A percentile compares a stretch with the other conserved stretches of the same genome.
Evolutionary conservation across 2,329 filamentous ascomycete species (phyloP).

Genomic region (Arthrobotrys entomopaga): DNA sequence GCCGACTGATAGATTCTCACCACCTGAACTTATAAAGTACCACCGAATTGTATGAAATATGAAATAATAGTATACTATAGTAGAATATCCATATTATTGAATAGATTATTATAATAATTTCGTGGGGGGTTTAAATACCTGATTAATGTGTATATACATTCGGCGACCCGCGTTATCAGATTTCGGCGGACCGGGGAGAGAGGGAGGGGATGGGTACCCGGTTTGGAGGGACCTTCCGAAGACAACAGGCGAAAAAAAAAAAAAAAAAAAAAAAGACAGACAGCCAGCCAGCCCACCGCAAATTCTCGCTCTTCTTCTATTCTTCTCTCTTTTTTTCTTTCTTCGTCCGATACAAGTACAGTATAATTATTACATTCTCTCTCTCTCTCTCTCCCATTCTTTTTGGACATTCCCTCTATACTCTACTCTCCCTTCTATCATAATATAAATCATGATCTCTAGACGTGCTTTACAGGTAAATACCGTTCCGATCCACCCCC

Average conservation of each 20-base stretch:
- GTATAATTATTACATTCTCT: too few relatives aligned
- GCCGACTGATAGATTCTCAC: neutral
- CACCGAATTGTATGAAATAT: too few relatives aligned
- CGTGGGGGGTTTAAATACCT: too few relatives aligned
- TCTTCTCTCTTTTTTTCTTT: slow-evolving; percentile 4
- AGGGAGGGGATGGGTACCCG: neutral
- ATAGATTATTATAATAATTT: too few relatives aligned
- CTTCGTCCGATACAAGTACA: slow-evolving; percentile 1
- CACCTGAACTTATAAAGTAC: too few relatives aligned
- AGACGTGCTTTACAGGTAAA: slow-evolving; percentile 52
- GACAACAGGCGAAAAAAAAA: slow-evolving; percentile 29
- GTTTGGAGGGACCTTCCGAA: slow-evolving; percentile 22
- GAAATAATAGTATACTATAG: too few relatives aligned
- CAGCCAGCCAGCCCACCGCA: slow-evolving; percentile 26
- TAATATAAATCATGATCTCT: slow-evolving; percentile 35
- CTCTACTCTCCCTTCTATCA: slow-evolving; percentile 2
- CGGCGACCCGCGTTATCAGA: too few relatives aligned
- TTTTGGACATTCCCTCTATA: neutral
- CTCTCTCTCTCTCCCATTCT: neutral
- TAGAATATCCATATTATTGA: too few relatives aligned
- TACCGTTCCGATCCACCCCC: neutral
- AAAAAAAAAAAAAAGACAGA: neutral
- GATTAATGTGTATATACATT: too few relatives aligned
- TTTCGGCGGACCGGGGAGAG: too few relatives aligned
- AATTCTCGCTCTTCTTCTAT: slow-evolving; percentile 11